These are phyloP conservation scores for Penicillium pulvis DNA, from an alignment of 495 filamentous ascomycete genomes.

Conservation along the genomic window DNA sequence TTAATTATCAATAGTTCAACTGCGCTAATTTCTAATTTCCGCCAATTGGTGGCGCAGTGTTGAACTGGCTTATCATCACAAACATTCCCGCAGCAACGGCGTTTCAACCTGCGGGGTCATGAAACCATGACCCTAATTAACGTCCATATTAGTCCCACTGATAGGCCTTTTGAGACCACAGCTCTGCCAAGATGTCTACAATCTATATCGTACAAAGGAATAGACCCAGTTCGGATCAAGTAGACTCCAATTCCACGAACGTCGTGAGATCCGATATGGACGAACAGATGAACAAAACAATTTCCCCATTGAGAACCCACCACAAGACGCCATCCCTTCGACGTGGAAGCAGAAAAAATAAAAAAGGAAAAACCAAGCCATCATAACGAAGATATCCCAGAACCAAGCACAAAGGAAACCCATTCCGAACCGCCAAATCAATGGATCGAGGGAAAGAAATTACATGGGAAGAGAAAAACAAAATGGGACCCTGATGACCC, in stretches of 20 bases:
- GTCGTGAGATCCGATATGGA: constrained; percentile 4
- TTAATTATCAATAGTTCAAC: background rate
- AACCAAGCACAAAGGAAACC: constrained; percentile 37
- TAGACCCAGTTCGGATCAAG: constrained; percentile 5
- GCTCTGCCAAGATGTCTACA: too few relatives aligned
- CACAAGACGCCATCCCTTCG: constrained; percentile 47
- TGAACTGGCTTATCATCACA: background rate
- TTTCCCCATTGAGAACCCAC: constrained; percentile 44
- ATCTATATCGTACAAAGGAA: background rate
- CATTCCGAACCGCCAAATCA: constrained; percentile 31
- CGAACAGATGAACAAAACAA: constrained; percentile 18
- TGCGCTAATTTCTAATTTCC: background rate
- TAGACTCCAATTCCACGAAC: constrained; percentile 18
- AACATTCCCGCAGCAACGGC: background rate
- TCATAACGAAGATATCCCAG: constrained; percentile 41
- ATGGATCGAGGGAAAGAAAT: constrained; percentile 32
- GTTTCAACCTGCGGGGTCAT: background rate
- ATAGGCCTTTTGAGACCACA: background rate
- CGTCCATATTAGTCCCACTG: background rate
- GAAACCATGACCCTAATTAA: background rate
- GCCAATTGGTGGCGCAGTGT: background rate
- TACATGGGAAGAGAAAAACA: constrained; percentile 33
- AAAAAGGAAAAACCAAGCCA: constrained; percentile 27
- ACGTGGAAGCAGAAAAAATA: constrained; percentile 24
- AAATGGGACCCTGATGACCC: constrained; percentile 16